Evolutionary conservation across 2,329 filamentous ascomycete genomes (phyloP).

Genomic region (Cordyceps sp.): DNA sequence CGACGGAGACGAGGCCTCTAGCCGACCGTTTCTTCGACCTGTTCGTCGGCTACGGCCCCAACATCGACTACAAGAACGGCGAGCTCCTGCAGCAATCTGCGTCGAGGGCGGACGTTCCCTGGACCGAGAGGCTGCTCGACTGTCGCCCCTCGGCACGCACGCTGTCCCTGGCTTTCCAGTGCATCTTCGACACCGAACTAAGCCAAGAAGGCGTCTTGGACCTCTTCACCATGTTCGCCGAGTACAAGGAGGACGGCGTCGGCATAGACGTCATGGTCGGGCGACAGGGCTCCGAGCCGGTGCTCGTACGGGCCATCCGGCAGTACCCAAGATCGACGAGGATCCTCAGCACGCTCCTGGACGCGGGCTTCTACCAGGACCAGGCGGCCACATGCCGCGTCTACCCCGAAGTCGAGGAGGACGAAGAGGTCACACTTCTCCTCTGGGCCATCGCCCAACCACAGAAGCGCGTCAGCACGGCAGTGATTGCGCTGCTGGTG

Average conservation of each 20-base stretch:
- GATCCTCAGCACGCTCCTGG: slow-evolving; percentile 34
- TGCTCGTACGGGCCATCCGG: slow-evolving; percentile 34
- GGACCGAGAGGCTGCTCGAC: slow-evolving; percentile 32
- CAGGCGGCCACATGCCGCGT: slow-evolving; percentile 27
- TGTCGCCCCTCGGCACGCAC: slow-evolving; percentile 31
- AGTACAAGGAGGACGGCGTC: slow-evolving; percentile 28
- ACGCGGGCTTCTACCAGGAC: slow-evolving; percentile 43
- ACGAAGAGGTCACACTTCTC: slow-evolving; percentile 39
- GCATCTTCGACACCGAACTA: slow-evolving; percentile 33
- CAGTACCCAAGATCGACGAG: slow-evolving; percentile 36
- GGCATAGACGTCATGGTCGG: slow-evolving; percentile 32
- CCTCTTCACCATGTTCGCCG: slow-evolving; percentile 33
- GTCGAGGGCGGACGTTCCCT: slow-evolving; percentile 28
- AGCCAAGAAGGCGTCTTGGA: slow-evolving; percentile 32
- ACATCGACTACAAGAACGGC: slow-evolving; percentile 34
- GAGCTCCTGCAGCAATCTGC: slow-evolving; percentile 37
- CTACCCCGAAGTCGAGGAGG: slow-evolving; percentile 27
- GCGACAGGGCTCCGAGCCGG: slow-evolving; percentile 24
- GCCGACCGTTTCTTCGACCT: slow-evolving; percentile 27
- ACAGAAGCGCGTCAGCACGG: slow-evolving; percentile 43
- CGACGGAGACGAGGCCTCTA: slow-evolving; percentile 18
- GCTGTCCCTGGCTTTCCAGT: slow-evolving; percentile 35
- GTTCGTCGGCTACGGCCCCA: slow-evolving; percentile 20
- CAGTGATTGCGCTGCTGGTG: slow-evolving; percentile 40
- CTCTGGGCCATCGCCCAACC: slow-evolving; percentile 46